Base-by-base conservation (phyloP, 148 eudicot species). In the Spergularia marina region DNA sequence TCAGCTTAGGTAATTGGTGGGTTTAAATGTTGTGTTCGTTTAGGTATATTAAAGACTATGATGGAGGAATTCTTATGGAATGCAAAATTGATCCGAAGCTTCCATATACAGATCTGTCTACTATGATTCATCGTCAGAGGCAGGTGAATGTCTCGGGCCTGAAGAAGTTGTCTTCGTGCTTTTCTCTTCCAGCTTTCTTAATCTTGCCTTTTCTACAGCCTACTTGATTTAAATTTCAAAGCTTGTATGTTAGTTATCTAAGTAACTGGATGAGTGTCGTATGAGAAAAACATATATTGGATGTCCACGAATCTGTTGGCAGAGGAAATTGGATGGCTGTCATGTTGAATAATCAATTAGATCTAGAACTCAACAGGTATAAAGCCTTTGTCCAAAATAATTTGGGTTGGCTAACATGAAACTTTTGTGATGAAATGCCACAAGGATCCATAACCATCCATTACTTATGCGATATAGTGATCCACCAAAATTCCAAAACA, bases 31-130 rank as follows among this genome's bases (percentile, higher is more conserved):
- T 0, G 10, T 20, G 21, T 68, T 80, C 36, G 36, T 30, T 65
- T 84, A 95, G 99, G 78, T 95, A 89, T 74, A 95, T 95, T 59
- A 95, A 95, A 85, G 99, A 95, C 79, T 95, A 95, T 73, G 99
- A 95, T 78, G 99, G 99, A 79, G 99, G 97, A 68, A 90, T 89
- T 80, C 94, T 95, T 71, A 92, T 95, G 99, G 92, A 95, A 79
- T 95, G 99, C 83, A 92, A 84, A 79, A 95, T 95, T 58, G 97
- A 95, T 79, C 99, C 99, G 12, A 95, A 92, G 83, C 97, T 95
- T 86, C 99, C 99, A 39, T 95, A 92, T 80, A 95, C 99, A 67
- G 90, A 95, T 89, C 83, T 95, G 72, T 95, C 99, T 66, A 89
- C 86, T 57, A 92, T 95, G 99, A 88, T 95, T 79, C 92, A 87